Conservation (phyloP, 1,284 basidiomycete species). For the Cystobasidium pallidum region DNA sequence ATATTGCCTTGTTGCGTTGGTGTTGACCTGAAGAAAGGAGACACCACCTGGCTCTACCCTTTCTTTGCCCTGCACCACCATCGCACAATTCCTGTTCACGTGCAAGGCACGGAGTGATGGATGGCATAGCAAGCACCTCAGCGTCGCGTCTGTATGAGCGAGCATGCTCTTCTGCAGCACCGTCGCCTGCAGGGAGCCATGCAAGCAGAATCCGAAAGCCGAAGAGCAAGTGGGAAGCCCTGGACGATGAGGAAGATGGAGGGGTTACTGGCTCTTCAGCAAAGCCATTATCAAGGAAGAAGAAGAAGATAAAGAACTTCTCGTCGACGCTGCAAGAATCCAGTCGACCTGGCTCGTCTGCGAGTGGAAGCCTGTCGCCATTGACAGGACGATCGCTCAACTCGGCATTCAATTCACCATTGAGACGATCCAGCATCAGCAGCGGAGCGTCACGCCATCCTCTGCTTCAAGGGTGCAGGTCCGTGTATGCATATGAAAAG, state of each 20-base stretch:
- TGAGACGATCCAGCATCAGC: constrained; percentile 35
- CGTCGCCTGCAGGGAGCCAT: constrained; percentile 1
- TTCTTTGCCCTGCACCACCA: no score
- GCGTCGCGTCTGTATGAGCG: not conserved
- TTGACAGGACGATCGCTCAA: constrained; percentile 19
- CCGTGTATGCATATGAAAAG: constrained; percentile 87
- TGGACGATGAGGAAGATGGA: constrained; percentile 44
- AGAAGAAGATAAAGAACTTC: constrained; percentile 46
- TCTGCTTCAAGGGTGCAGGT: constrained; percentile 65
- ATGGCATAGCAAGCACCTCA: constrained; percentile 1
- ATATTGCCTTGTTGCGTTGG: no score
- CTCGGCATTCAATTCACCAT: constrained; percentile 29
- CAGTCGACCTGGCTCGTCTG: constrained; percentile 34
- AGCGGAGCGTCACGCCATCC: constrained; percentile 45
- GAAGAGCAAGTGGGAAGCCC: constrained; percentile 53
- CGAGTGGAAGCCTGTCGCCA: not conserved
- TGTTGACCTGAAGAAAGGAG: no score
- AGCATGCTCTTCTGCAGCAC: not conserved
- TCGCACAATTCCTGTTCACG: no score
- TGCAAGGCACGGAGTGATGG: not conserved
- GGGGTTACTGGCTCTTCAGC: constrained; percentile 3
- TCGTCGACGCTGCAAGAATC: constrained; percentile 31
- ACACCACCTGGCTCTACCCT: no score
- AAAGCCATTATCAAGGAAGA: constrained; percentile 26
- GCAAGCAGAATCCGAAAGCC: constrained; percentile 55